Evolutionary conservation across 495 filamentous ascomycete species (phyloP).

Genomic region (Neurospora sp.): DNA sequence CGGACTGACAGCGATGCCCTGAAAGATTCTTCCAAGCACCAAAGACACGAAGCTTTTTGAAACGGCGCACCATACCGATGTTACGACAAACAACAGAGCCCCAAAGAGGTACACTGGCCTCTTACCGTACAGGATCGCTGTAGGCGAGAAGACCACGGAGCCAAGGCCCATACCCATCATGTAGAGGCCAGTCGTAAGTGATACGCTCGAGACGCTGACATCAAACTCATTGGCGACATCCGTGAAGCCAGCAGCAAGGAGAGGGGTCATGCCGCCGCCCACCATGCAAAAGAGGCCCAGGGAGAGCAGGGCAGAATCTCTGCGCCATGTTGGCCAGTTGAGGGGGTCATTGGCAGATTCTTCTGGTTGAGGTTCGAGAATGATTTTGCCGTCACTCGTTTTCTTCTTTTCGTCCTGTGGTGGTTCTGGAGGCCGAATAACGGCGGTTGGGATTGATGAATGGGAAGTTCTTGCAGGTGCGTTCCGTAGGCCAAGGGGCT

Average conservation of each 20-base stretch:
- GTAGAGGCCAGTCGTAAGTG: conserved; percentile 85
- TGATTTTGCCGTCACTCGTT: conserved; percentile 73
- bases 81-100: conserved; percentile 62
- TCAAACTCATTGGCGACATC: conserved; percentile 62
- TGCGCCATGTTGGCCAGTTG: conserved; percentile 80
- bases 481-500: conserved; percentile 71
- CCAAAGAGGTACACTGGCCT: conserved; percentile 83
- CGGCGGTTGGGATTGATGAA: conserved; percentile 61
- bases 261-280: conserved; percentile 86
- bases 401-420: conserved; percentile 53
- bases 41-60: conserved; percentile 75
- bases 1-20: conserved; percentile 78
- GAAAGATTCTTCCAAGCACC: conserved; percentile 72
- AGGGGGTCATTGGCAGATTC: conserved; percentile 84
- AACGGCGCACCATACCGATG: conserved; percentile 77
- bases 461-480: conserved; percentile 63
- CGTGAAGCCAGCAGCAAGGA: conserved; percentile 84
- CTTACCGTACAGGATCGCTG: conserved; percentile 86
- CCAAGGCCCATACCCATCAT: conserved; percentile 92
- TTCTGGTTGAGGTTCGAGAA: conserved; percentile 87
- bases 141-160: conserved; percentile 74
- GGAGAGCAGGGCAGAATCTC: conserved; percentile 73
- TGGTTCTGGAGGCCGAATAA: conserved; percentile 21
- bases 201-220: conserved; percentile 63
- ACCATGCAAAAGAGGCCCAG: conserved; percentile 88